Conservation (phyloP, 129 eudicot genomes). For the Flaveria sonorensis region DNA sequence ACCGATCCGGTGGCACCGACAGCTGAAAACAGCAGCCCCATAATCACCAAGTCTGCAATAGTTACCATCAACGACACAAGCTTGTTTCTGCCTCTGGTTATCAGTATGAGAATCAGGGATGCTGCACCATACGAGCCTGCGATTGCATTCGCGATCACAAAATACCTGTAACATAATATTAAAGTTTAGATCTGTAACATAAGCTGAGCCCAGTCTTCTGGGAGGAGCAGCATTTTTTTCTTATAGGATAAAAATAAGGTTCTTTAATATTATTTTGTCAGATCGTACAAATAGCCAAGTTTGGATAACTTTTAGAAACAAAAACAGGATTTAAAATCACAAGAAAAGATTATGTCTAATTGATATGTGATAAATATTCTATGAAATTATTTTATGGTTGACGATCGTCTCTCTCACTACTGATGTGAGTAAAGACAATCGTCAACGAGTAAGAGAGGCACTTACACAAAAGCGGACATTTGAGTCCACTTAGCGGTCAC, state of each 20-base stretch:
- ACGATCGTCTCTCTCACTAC: no score
- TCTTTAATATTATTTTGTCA: no score
- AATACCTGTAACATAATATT: conserved; percentile 44
- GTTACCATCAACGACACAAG: conserved; percentile 19
- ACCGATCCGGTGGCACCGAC: conserved; percentile 58
- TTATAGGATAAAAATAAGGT: no score
- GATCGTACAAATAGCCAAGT: no score
- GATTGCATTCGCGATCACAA: conserved; percentile 64
- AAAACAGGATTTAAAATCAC: no score
- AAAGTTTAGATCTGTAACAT: not conserved
- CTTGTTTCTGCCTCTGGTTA: conserved; percentile 36
- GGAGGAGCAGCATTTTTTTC: no score
- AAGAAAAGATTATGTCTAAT: no score
- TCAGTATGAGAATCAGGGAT: conserved; percentile 41
- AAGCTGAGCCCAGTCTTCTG: no score
- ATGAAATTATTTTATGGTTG: no score
- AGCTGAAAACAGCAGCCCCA: conserved; percentile 57
- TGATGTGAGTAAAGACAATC: no score
- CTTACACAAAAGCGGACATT: conserved; percentile 47
- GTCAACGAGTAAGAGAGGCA: not conserved
- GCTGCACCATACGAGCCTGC: conserved; percentile 55
- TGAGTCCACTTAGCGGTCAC: conserved; percentile 70
- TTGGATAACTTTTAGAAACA: no score
- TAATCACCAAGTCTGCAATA: conserved; percentile 56
- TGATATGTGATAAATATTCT: no score